A percentile compares a stretch with the other conserved stretches of the same genome.
Conservation (phyloP, 1,139 yeast genomes). For the Yamadazyma sp. region DNA sequence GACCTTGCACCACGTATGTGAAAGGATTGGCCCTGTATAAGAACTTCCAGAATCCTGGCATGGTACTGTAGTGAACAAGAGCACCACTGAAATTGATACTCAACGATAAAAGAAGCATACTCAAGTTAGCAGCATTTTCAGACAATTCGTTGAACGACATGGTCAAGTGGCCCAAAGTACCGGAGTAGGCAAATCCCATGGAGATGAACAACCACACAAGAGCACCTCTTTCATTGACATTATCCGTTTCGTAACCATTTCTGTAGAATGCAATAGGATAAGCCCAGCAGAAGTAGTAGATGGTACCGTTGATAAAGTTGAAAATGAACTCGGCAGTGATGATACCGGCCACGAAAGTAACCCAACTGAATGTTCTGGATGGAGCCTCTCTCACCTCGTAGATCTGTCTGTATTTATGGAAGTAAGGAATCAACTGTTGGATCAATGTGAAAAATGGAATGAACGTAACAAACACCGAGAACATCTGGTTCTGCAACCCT, state of each 20-base stretch:
- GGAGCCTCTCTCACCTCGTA: constrained; percentile 90
- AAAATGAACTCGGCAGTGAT: constrained; percentile 36
- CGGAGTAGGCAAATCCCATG: constrained; percentile 46
- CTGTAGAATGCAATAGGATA: constrained; percentile 41
- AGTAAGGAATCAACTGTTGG: constrained; percentile 75
- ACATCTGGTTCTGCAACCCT: constrained; percentile 64
- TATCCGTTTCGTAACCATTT: constrained; percentile 29
- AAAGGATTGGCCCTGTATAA: constrained; percentile 63
- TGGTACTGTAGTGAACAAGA: constrained; percentile 54
- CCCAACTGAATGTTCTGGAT: constrained; percentile 51
- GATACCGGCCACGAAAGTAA: constrained; percentile 39
- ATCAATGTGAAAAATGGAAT: constrained; percentile 59
- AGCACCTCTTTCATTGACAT: constrained; percentile 54
- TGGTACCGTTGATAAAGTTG: constrained; percentile 31
- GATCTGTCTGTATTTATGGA: constrained; percentile 67
- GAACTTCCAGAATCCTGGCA: constrained; percentile 55
- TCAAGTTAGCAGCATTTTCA: constrained; percentile 71
- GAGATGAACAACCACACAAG: constrained; percentile 59
- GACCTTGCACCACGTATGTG: constrained; percentile 52
- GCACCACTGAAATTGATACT: constrained; percentile 81
- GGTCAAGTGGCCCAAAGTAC: constrained; percentile 64
- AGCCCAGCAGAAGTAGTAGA: constrained; percentile 40
- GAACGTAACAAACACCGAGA: constrained; percentile 66
- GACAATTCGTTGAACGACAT: constrained; percentile 62
- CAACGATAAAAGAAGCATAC: constrained; percentile 55